Evolutionary conservation across 2,329 filamentous ascomycete species (phyloP), one percentile per base, ranked within the genome.

Genomic region (Verticillium klebahnii): DNA sequence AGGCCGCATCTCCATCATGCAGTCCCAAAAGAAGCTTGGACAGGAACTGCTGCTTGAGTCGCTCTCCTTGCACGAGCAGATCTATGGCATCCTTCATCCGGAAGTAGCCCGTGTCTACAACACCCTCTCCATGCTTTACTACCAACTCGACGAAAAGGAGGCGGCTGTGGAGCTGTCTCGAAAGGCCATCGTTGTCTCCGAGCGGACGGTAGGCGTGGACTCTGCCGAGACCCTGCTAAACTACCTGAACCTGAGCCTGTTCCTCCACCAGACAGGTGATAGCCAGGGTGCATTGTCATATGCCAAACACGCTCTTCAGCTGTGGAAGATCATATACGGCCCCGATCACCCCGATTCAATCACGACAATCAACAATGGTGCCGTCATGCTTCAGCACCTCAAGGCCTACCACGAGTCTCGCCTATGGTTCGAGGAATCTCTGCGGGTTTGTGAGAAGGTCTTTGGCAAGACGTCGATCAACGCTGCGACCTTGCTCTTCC

Each of bases 271-370:
- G 64, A 89, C 88, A 58, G 93, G 93, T 66, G 94, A 97, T 74
- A 97, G 93, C 72, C 90, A 89, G 77, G 85, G 86, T 63, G 95
- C 94, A n/a, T 81, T 99, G 61, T 83, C 86, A 14, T 97, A 96
- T 73, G 90, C 96, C 67, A 92, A 91, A 74, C 95, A 99, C 74
- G 95, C 95, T 7, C 85, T 99, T 67, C 89, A 95, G 73, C 82
- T 99, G 65, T 98, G 94, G 94, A 97, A 97, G 81, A 86, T 98
- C 69, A 94, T 98, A 70, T 99, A 97, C 73, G 95, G 95, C 36
- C 82, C 89, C 34, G 90, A 92, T 70, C 95, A 99, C 77, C 95
- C 95, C 3, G 95, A 99, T 78, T 96, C 93, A 9, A 97, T 99
- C 77, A 99, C 96, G 9, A 98, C 95, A 17, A 90, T 98, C 77